A percentile compares a stretch with the other conserved stretches of the same genome.
Evolutionary conservation across 2,329 filamentous ascomycete genomes (phyloP).

Genomic region (Atkinsonella hypoxylon): DNA sequence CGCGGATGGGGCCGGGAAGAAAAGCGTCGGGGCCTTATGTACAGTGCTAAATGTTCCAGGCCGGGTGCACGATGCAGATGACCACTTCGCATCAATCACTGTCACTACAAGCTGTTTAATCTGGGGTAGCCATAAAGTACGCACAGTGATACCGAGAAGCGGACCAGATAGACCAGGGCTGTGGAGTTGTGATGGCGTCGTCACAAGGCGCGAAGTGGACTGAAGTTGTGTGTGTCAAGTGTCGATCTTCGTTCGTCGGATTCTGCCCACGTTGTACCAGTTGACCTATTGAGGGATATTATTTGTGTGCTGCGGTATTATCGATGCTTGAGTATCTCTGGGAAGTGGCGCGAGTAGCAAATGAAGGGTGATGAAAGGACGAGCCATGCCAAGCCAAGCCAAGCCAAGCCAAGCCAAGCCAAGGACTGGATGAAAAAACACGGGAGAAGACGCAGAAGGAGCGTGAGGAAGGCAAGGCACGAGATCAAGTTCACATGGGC

Average conservation of each 20-base stretch:
- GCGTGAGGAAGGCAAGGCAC: background rate
- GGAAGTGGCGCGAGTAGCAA: background rate
- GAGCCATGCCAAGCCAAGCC: background rate
- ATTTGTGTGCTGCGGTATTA: background rate
- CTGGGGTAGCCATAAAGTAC: slow-evolving; percentile 1
- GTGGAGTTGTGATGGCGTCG: slow-evolving; percentile 1
- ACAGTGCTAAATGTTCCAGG: slow-evolving; percentile 1
- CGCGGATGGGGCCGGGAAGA: background rate
- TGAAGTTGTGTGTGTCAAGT: background rate
- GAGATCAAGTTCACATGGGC: background rate
- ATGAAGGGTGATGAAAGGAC: background rate
- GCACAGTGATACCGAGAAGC: slow-evolving; percentile 4
- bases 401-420: too few relatives aligned
- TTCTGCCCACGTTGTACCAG: background rate
- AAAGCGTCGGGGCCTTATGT: background rate
- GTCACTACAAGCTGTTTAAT: background rate
- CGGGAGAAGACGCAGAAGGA: background rate
- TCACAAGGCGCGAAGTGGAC: slow-evolving; percentile 2
- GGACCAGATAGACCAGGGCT: background rate
- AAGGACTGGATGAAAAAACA: background rate
- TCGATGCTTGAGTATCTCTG: background rate
- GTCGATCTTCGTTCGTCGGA: background rate
- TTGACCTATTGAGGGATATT: background rate
- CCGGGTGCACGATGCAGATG: slow-evolving; percentile 7
- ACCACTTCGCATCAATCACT: slow-evolving; percentile 7